Percentiles rank a stretch among this genome's conserved stretches.
Evolutionary conservation across 805 yeast genomes (phyloP).

Genomic region (Isabelozyma gotoi): DNA sequence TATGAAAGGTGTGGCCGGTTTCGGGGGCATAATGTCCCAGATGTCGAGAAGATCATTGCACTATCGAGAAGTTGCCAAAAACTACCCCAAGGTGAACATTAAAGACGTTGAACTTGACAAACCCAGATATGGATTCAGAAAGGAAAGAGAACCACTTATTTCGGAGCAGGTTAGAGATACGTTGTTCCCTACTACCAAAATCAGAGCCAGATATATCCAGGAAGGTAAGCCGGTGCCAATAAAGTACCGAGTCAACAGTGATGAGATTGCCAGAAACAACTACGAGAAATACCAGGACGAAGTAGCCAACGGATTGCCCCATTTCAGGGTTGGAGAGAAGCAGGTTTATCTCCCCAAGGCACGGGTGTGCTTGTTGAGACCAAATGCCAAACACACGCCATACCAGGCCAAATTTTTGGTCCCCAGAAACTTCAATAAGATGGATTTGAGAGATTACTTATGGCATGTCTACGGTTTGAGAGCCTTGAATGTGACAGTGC

Average conservation of each 20-base stretch:
- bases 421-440: constrained; percentile 88
- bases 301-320: constrained; percentile 65
- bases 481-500: constrained; percentile 85
- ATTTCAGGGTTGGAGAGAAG: constrained; percentile 78
- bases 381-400: constrained; percentile 96
- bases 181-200: constrained; percentile 38
- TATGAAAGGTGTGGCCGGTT: neutral
- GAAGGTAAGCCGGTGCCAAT: constrained; percentile 45
- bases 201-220: constrained; percentile 30
- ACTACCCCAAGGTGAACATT: constrained; percentile 40
- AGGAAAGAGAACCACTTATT: constrained; percentile 35
- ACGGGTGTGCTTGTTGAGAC: constrained; percentile 74
- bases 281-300: constrained; percentile 45
- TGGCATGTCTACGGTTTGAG: constrained; percentile 88
- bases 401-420: constrained; percentile 95
- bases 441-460: constrained; percentile 91
- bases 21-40: neutral
- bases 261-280: constrained; percentile 37
- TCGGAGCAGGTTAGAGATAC: constrained; percentile 40
- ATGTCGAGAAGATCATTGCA: constrained; percentile 21
- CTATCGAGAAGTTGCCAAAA: constrained; percentile 26
- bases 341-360: constrained; percentile 85
- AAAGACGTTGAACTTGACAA: constrained; percentile 37
- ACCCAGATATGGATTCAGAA: constrained; percentile 40
- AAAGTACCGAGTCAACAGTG: constrained; percentile 33